Conservation (phyloP, 306 rosid genomes). For the Albizia julibrissin region DNA sequence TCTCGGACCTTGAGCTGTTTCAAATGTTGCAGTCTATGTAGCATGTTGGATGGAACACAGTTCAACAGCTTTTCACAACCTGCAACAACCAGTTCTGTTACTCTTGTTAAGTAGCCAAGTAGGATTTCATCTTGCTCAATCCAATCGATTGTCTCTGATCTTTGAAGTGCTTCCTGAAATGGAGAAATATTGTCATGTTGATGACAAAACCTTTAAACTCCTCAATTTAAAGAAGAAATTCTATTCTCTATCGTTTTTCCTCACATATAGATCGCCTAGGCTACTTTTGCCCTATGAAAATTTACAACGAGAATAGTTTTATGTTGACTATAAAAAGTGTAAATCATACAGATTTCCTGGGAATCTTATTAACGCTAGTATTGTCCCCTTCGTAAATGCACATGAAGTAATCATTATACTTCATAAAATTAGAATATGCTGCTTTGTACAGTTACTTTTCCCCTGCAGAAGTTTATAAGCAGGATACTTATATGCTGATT, state of each 20-base stretch:
- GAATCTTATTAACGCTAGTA: background rate
- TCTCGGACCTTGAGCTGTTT: conserved; percentile 32
- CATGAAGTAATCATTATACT: background rate
- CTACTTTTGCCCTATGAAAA: background rate
- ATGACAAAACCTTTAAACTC: background rate
- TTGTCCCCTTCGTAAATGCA: background rate
- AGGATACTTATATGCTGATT: too few relatives aligned
- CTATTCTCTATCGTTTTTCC: background rate
- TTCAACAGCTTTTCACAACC: conserved; percentile 23
- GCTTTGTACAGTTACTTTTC: background rate
- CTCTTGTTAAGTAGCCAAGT: conserved; percentile 15
- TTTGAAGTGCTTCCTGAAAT: conserved; percentile 23
- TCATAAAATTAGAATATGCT: too few relatives aligned
- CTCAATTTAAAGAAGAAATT: background rate
- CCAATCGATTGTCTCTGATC: conserved; percentile 14
- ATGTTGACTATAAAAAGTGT: background rate
- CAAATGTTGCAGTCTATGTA: conserved; percentile 24
- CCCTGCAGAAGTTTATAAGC: too few relatives aligned
- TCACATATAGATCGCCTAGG: background rate
- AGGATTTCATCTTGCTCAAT: conserved; percentile 22
- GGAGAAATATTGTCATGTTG: background rate
- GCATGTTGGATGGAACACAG: conserved; percentile 28
- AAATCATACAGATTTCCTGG: background rate
- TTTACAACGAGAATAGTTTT: background rate
- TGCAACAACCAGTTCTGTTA: conserved; percentile 21